A percentile compares a stretch with the other conserved stretches of the same genome.
These are phyloP conservation scores for Nicotiana attenuata DNA, from an alignment of 257 asterid genomes.

Conservation along the genomic window DNA sequence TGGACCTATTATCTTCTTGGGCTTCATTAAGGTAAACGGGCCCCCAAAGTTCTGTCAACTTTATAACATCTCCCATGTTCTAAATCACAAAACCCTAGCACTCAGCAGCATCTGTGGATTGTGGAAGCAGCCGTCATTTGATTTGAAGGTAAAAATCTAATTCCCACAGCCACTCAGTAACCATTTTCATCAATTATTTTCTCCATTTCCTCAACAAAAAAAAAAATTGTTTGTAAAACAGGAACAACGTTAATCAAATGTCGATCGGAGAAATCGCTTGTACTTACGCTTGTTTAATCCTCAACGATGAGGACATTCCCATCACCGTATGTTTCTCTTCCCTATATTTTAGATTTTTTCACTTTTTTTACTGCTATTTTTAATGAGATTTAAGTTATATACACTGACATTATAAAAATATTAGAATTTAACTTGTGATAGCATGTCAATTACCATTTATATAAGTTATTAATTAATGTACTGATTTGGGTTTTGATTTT, in stretches of 20 bases:
- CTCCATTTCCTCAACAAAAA: background rate
- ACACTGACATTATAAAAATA: too few relatives aligned
- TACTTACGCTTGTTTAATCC: conserved; percentile 57
- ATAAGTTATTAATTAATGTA: background rate
- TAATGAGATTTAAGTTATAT: too few relatives aligned
- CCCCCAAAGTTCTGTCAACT: background rate
- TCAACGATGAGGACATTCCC: conserved; percentile 63
- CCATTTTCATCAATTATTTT: background rate
- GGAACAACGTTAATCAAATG: conserved; percentile 16
- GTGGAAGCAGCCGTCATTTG: background rate
- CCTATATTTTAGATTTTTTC: background rate
- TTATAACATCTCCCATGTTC: background rate
- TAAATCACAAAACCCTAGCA: background rate
- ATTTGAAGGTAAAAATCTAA: background rate
- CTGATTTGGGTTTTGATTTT: background rate
- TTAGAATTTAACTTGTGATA: background rate
- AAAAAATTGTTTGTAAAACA: too few relatives aligned
- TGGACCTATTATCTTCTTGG: background rate
- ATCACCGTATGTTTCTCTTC: conserved; percentile 32
- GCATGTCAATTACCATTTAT: background rate
- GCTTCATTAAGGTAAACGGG: background rate
- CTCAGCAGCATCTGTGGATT: background rate
- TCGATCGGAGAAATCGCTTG: conserved; percentile 54
- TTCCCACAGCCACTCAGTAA: background rate
- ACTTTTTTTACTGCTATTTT: background rate